These are phyloP conservation scores for Dictyostelium discoideum DNA, from an alignment of 78 protist species.

Conservation along the genomic window dicty_2.7 NC_007090.3:1298001-1298500, in stretches of 20 bases:
- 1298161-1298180: slow-evolving; percentile 86
- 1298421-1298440: too few species aligned
- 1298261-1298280: slow-evolving; percentile 90
- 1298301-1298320: slow-evolving; percentile 18
- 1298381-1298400: too few species aligned
- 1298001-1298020: slow-evolving; percentile 14
- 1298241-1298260: slow-evolving; percentile 87
- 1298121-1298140: slow-evolving; percentile 81
- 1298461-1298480: background rate
- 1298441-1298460: background rate
- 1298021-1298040: background rate
- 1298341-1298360: too few species aligned
- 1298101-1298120: slow-evolving; percentile 81
- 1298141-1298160: slow-evolving; percentile 80
- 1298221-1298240: slow-evolving; percentile 92
- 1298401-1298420: too few species aligned
- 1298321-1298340: background rate
- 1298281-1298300: slow-evolving; percentile 79
- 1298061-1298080: slow-evolving; percentile 82
- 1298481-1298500: background rate
- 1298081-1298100: slow-evolving; percentile 76
- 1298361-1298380: too few species aligned
- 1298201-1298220: slow-evolving; percentile 82
- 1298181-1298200: slow-evolving; percentile 79
- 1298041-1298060: slow-evolving; percentile 41